Percentiles rank a stretch among this genome's conserved stretches.
Evolutionary conservation across 768 basidiomycete species (phyloP).

Genomic region (Tremella fuciformis): DNA sequence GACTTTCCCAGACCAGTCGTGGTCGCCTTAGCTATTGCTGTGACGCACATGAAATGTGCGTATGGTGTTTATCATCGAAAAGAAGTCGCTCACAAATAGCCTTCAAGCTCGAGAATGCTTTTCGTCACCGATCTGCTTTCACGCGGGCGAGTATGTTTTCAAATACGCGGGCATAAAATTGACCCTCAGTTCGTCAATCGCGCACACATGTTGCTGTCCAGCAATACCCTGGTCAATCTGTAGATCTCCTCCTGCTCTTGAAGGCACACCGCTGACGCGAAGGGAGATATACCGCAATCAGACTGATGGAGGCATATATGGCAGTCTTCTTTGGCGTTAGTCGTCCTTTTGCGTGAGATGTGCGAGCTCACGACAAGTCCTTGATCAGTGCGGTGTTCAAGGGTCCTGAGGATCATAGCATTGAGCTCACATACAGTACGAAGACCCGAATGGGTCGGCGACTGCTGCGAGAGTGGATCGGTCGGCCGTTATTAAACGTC

Average conservation of each 20-base stretch:
- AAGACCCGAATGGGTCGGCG: slow-evolving; percentile 85
- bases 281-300: slow-evolving; percentile 90
- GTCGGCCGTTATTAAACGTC: slow-evolving; percentile 73
- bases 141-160: slow-evolving; percentile 39
- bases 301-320: slow-evolving; percentile 69
- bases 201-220: slow-evolving; percentile 80
- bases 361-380: slow-evolving; percentile 53
- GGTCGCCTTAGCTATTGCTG: slow-evolving; percentile 35
- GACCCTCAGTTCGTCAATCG: slow-evolving; percentile 63
- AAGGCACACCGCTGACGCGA: background rate
- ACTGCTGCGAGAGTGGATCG: slow-evolving; percentile 79
- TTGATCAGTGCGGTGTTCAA: slow-evolving; percentile 60
- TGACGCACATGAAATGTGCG: slow-evolving; percentile 49
- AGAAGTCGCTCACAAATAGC: slow-evolving; percentile 39
- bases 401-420: background rate
- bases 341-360: background rate
- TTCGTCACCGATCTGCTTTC: slow-evolving; percentile 76
- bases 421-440: slow-evolving; percentile 53
- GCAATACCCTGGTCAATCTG: slow-evolving; percentile 81
- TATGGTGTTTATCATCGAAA: slow-evolving; percentile 18
- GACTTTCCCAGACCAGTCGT: slow-evolving; percentile 49
- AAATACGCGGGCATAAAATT: slow-evolving; percentile 24
- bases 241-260: slow-evolving; percentile 42
- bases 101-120: slow-evolving; percentile 75
- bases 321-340: slow-evolving; percentile 69